Evolutionary conservation across 164 flowering plant genomes (phyloP), one percentile per base, ranked within the genome.

Genomic region (Tetracentron sinense): DNA sequence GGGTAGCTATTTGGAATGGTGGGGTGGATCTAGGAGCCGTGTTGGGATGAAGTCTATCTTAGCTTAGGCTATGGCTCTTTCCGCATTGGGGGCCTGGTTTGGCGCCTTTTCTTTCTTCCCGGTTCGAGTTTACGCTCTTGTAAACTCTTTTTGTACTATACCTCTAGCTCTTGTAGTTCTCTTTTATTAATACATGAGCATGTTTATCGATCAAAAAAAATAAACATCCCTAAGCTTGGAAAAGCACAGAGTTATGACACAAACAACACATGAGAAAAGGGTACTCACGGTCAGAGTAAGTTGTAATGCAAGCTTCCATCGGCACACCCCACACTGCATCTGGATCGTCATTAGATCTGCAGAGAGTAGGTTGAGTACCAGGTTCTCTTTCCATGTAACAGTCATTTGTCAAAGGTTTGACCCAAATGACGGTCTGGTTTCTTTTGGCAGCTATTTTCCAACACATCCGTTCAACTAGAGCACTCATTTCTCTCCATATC

Each of bases 381-480:
- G 88, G 81, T 52, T 72, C 78, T 78, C 96, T n/a, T n/a, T n/a
- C n/a, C n/a, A n/a, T n/a, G n/a, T 89, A 91, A 64, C 96, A 91
- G 57, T 89, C 89, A 77, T 91, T 91, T 21, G 83, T 89, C 28
- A 87, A 72, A 62, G 96, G 96, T 58, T 91, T 91, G 21, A 69
- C 79, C 97, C 97, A 91, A 55, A 91, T 84, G 56, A 91, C 97
- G 42, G 97, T 91, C 71, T 91, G 96, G 61, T 91, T 80, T 75
- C 26, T 70, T 67, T 87, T 91, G 12, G 78, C 69, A 56, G 96
- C 96, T 60, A 91, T 81, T 69, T 78, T 83, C 97, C 97, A 91
- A 64, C 97, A 91, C 97, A 91, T 91, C 3, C 91, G 82, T 53
- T 78, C 85, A 50, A 91, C 97, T 58, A 89, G 90, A 61, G 85